Evolutionary conservation across 1,139 yeast genomes (phyloP).

Genomic region (Cylindricascospora bacillispora): DNA sequence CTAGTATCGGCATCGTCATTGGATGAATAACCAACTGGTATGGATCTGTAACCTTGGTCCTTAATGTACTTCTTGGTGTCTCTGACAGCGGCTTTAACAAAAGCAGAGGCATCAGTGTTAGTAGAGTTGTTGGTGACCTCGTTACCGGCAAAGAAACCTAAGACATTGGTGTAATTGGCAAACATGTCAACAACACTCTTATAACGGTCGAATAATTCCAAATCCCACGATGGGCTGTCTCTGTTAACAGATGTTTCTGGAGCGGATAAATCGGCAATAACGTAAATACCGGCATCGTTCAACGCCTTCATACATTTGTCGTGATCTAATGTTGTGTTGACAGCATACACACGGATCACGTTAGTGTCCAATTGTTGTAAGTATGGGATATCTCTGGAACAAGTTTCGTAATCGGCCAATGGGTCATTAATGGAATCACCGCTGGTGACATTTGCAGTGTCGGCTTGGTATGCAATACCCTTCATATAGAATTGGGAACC

Average conservation of each 20-base stretch:
- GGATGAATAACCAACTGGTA: conserved; percentile 75
- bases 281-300: conserved; percentile 67
- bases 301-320: conserved; percentile 53
- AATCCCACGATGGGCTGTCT: conserved; percentile 43
- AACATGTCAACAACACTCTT: conserved; percentile 53
- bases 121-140: conserved; percentile 59
- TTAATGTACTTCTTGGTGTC: conserved; percentile 60
- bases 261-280: conserved; percentile 60
- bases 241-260: conserved; percentile 57
- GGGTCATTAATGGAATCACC: conserved; percentile 52
- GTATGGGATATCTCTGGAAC: conserved; percentile 71
- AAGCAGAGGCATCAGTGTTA: conserved; percentile 67
- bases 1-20: conserved; percentile 62
- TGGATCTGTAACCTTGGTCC: conserved; percentile 44
- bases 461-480: conserved; percentile 73
- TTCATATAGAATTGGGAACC: conserved; percentile 64
- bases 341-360: conserved; percentile 62
- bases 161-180: conserved; percentile 53
- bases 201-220: conserved; percentile 52
- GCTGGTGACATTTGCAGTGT: conserved; percentile 42
- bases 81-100: conserved; percentile 71
- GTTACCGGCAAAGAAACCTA: conserved; percentile 75
- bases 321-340: conserved; percentile 55
- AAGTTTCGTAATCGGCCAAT: conserved; percentile 48
- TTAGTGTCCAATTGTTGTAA: conserved; percentile 48